These are phyloP conservation scores for Salix udensis DNA, from an alignment of 345 rosid genomes.

Conservation along the genomic window DNA sequence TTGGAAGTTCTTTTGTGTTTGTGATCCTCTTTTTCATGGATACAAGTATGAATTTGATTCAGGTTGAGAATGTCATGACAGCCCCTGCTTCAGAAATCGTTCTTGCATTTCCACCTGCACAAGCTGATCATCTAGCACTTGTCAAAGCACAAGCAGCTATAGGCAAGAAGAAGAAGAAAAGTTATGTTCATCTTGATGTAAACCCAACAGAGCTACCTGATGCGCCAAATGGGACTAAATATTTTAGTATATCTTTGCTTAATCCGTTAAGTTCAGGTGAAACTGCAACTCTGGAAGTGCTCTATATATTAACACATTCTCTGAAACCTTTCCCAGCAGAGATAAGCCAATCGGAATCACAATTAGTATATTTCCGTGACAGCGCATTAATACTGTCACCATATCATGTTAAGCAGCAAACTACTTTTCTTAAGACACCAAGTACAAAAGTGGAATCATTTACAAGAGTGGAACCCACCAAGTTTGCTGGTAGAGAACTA, in stretches of 20 bases:
- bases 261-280: conserved; percentile 61
- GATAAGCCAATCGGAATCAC: conserved; percentile 90
- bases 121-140: conserved; percentile 59
- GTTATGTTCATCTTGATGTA: conserved; percentile 53
- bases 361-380: conserved; percentile 79
- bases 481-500: conserved; percentile 65
- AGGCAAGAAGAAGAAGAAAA: conserved; percentile 84
- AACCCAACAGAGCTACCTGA: conserved; percentile 62
- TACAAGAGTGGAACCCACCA: conserved; percentile 76
- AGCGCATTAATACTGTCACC: conserved; percentile 75
- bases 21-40: not conserved
- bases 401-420: conserved; percentile 70
- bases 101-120: conserved; percentile 81
- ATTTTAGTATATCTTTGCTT: conserved; percentile 46
- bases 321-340: conserved; percentile 90
- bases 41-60: conserved; percentile 20
- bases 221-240: conserved; percentile 67
- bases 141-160: conserved; percentile 65
- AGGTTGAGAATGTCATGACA: conserved; percentile 80
- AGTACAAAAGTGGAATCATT: conserved; percentile 81
- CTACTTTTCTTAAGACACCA: conserved; percentile 75
- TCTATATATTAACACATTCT: conserved; percentile 72
- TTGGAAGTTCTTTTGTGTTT: not conserved
- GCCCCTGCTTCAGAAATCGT: conserved; percentile 60
- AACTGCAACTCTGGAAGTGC: conserved; percentile 70